phyloP scores from a whole-genome alignment of 2,329 filamentous ascomycete species.

The Fusarium virguliforme region DNA sequence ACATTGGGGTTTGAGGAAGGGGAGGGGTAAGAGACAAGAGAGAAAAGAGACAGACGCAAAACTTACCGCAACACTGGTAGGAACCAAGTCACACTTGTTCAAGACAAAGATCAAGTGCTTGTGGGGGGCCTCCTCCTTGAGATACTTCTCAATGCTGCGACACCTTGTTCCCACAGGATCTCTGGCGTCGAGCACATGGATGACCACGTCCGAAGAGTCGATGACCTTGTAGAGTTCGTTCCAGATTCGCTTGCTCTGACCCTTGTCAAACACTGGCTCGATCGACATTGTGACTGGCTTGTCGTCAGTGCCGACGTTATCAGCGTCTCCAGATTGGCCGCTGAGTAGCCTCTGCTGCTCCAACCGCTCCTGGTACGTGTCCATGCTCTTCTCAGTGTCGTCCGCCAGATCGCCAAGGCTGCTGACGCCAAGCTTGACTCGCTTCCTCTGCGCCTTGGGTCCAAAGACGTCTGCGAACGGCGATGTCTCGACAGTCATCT shows the following conservation, averaged over 20 bases:
- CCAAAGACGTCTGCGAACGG: conserved; percentile 94
- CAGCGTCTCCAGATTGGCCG: conserved; percentile 74
- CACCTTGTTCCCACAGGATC: conserved; percentile 93
- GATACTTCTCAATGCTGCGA: conserved; percentile 85
- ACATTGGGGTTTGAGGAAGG: conserved; percentile 71
- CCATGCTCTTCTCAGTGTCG: conserved; percentile 84
- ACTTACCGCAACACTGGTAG: conserved; percentile 96
- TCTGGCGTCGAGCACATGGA: conserved; percentile 93
- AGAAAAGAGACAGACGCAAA: conserved; percentile 32
- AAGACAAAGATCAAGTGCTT: conserved; percentile 80
- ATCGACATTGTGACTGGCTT: conserved; percentile 72
- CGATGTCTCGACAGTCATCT: conserved; percentile 90
- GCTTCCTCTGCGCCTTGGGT: conserved; percentile 92
- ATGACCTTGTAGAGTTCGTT: conserved; percentile 97
- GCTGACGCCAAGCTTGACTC: conserved; percentile 89
- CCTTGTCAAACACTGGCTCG: conserved; percentile 93
- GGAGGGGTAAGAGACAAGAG: conserved; percentile 53
- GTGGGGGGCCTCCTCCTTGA: conserved; percentile 92
- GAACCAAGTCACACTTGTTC: conserved; percentile 81
- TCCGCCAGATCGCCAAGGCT: conserved; percentile 87
- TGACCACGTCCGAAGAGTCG: conserved; percentile 94
- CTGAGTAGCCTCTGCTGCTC: conserved; percentile 85
- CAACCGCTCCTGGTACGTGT: conserved; percentile 83
- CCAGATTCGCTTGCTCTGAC: conserved; percentile 96
- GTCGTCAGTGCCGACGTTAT: conserved; percentile 64